These are phyloP conservation scores for Rhexocercosporidium sp. DNA, from an alignment of 2,329 filamentous ascomycete species.

Conservation along the genomic window DNA sequence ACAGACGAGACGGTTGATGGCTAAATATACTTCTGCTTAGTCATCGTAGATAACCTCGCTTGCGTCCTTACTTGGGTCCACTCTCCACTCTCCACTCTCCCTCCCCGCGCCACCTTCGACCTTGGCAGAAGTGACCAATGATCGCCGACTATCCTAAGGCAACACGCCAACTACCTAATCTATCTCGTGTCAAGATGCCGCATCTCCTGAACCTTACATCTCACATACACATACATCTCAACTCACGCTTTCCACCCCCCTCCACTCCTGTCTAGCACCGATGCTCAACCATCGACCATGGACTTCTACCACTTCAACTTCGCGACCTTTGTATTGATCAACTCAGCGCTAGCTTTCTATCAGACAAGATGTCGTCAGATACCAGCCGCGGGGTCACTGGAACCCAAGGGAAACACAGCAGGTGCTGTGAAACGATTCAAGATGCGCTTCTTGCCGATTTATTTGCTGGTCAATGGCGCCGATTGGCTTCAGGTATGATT, in stretches of 20 bases:
- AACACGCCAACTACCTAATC: neutral
- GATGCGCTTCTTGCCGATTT: constrained; percentile 47
- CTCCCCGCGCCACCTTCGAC: neutral
- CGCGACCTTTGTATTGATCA: constrained; percentile 27
- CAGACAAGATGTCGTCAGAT: constrained; percentile 17
- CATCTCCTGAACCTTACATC: constrained; percentile 2
- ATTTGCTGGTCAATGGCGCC: constrained; percentile 53
- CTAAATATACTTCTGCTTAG: constrained; percentile 11
- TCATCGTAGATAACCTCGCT: neutral
- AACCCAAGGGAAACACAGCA: constrained; percentile 13
- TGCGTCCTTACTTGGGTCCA: neutral
- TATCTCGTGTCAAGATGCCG: neutral
- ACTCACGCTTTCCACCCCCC: neutral
- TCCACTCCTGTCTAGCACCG: neutral
- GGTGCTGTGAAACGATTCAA: constrained; percentile 31
- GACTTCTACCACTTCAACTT: constrained; percentile 33
- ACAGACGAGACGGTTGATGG: neutral
- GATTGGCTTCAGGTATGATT: constrained; percentile 54
- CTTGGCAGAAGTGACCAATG: constrained; percentile 4
- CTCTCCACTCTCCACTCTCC: too few species aligned
- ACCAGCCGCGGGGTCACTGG: constrained; percentile 4
- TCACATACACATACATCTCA: neutral
- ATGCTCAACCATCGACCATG: constrained; percentile 23
- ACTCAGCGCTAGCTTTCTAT: constrained; percentile 23
- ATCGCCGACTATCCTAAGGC: neutral